Evolutionary conservation across 73 alveolate genomes (phyloP).

Genomic region (Paramecium sonneborni): DNA sequence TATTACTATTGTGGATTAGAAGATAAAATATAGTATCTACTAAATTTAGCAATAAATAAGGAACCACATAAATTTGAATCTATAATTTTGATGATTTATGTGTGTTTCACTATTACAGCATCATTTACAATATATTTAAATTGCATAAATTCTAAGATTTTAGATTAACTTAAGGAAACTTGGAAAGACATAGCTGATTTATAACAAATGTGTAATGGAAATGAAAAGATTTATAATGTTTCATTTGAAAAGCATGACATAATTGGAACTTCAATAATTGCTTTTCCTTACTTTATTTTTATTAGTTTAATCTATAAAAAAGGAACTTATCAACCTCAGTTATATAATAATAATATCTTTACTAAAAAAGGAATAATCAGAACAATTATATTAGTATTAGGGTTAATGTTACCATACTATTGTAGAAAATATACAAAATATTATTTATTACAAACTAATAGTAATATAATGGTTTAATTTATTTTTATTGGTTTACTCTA

Average conservation of each 20-base stretch:
- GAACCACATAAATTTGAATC: not conserved
- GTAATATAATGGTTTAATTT: not conserved
- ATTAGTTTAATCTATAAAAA: not conserved
- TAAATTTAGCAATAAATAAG: not conserved
- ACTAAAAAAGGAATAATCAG: not conserved
- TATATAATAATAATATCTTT: not conserved
- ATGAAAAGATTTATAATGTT: not conserved
- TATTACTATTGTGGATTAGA: not conserved
- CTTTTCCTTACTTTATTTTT: not conserved
- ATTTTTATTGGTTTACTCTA: not conserved
- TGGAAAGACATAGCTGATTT: not conserved
- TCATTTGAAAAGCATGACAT: slow-evolving; percentile 5
- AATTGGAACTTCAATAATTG: not conserved
- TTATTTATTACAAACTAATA: not conserved
- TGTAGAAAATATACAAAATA: not conserved
- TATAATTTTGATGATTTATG: not conserved
- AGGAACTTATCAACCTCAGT: not conserved
- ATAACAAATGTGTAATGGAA: not conserved
- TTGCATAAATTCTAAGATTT: not conserved
- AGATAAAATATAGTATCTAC: not conserved
- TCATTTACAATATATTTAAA: not conserved
- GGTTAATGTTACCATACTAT: not conserved
- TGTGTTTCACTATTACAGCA: not conserved
- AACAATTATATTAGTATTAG: not conserved
- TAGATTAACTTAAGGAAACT: not conserved